Evolutionary conservation across 2,329 filamentous ascomycete species (phyloP).

Genomic region (Cadophora gregata): DNA sequence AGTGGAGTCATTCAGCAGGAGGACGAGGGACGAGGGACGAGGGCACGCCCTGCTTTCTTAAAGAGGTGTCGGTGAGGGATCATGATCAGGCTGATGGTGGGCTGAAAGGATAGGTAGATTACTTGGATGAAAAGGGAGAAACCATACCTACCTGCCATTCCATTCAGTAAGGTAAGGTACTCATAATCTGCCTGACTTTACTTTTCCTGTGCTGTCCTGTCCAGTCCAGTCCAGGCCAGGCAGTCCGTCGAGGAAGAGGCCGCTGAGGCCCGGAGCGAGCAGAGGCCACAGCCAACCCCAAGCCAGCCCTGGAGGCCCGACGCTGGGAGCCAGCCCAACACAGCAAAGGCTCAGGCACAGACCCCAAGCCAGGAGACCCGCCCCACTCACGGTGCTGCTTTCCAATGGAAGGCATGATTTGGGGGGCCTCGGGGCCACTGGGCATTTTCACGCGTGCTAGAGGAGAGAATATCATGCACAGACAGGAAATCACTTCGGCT

Average conservation of each 20-base stretch:
- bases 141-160: too few species aligned
- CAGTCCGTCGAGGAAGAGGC: neutral
- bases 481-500: neutral
- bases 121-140: neutral
- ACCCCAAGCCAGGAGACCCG: neutral
- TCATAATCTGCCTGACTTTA: too few species aligned
- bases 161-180: too few species aligned
- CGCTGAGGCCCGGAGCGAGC: neutral
- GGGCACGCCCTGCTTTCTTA: too few species aligned
- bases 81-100: neutral
- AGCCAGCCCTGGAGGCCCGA: neutral
- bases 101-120: neutral
- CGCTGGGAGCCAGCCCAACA: neutral
- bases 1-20: slow-evolving; percentile 13
- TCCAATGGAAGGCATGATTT: neutral
- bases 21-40: neutral
- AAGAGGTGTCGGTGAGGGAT: neutral
- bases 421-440: neutral
- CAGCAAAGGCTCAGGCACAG: neutral
- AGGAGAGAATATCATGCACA: neutral
- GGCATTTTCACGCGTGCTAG: neutral
- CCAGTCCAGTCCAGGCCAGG: too few species aligned
- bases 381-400: neutral
- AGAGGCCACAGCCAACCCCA: slow-evolving; percentile 1
- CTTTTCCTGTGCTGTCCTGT: too few species aligned